Evolutionary conservation across 192 early-diverging fungal species (phyloP).

Genomic region (Spinellus fusiger): DNA sequence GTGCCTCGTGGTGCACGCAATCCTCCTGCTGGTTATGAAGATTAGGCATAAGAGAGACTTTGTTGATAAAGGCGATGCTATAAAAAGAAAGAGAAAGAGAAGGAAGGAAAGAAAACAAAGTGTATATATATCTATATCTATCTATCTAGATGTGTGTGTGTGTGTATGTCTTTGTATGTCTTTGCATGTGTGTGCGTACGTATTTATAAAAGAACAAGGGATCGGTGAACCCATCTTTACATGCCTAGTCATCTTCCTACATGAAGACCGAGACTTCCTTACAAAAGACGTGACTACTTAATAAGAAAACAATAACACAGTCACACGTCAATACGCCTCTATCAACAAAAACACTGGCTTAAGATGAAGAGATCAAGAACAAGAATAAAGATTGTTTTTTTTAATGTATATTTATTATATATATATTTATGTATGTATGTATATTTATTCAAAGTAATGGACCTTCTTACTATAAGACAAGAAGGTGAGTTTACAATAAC

Average conservation of each 20-base stretch:
- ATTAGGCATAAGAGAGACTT: conserved; percentile 17
- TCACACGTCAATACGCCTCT: too few species aligned
- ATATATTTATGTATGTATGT: background rate
- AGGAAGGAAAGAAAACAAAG: background rate
- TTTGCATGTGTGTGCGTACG: too few species aligned
- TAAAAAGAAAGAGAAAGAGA: background rate
- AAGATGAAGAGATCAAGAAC: too few species aligned
- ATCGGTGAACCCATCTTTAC: too few species aligned
- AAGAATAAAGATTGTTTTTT: too few species aligned
- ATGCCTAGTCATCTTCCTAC: too few species aligned
- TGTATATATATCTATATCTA: background rate
- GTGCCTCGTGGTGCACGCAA: conserved; percentile 26
- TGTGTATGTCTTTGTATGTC: background rate
- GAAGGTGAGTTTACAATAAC: too few species aligned
- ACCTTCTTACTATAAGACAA: background rate
- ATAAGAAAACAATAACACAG: background rate
- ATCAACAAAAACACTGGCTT: too few species aligned
- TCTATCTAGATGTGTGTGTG: background rate
- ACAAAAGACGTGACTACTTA: too few species aligned
- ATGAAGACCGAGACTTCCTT: too few species aligned
- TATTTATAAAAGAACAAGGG: too few species aligned
- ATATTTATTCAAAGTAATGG: background rate
- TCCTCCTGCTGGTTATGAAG: conserved; percentile 32
- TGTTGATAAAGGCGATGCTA: background rate
- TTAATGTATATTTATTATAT: too few species aligned